phyloP scores from a whole-genome alignment of 345 rosid species.

The Melaleuca alternifolia region DNA sequence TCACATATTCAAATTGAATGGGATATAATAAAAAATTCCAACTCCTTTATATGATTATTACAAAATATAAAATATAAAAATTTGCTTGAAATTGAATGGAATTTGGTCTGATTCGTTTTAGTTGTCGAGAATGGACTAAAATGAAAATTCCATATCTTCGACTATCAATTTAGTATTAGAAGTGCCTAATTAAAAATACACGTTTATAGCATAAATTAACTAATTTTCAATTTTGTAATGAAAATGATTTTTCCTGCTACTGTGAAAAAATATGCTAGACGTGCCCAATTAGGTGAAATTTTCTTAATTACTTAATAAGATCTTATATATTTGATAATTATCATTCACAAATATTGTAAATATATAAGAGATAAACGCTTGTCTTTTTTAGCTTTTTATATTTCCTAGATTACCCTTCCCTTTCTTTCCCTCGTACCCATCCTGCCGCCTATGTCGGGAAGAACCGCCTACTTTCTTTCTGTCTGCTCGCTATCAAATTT shows the following conservation, averaged over 20 bases:
- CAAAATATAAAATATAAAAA: no score
- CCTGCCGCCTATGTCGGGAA: accelerated
- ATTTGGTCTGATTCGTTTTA: background rate
- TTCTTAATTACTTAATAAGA: background rate
- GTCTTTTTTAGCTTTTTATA: background rate
- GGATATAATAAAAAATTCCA: background rate
- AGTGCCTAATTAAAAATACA: background rate
- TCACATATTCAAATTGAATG: background rate
- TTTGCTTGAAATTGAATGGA: background rate
- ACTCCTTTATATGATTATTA: background rate
- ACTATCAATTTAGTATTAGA: background rate
- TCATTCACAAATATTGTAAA: background rate
- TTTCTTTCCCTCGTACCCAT: accelerated
- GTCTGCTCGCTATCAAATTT: background rate
- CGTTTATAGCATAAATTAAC: background rate
- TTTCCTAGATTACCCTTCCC: background rate
- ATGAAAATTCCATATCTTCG: background rate
- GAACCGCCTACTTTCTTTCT: background rate
- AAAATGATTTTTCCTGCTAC: no score
- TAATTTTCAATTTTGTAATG: background rate
- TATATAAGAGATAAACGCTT: background rate
- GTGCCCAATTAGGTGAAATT: no score
- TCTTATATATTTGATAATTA: background rate
- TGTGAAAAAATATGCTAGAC: no score
- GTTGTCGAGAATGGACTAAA: background rate